Evolutionary conservation across 495 filamentous ascomycete species (phyloP).

Genomic region (Peziza echinospora): DNA sequence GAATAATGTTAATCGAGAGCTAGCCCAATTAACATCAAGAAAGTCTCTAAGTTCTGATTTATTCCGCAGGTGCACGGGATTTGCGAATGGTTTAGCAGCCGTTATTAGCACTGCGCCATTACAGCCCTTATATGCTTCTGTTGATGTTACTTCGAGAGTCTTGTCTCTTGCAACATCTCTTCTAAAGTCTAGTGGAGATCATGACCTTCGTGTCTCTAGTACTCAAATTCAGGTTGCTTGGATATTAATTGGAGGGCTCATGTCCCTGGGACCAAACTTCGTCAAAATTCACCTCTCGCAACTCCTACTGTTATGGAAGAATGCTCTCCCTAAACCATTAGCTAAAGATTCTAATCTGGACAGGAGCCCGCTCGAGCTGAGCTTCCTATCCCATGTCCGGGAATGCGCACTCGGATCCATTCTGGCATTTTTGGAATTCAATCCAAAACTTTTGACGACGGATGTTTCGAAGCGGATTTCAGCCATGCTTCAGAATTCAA

Average conservation of each 20-base stretch:
- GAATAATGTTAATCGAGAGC: conserved; percentile 80
- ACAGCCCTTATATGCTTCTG: conserved; percentile 80
- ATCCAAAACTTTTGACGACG: conserved; percentile 70
- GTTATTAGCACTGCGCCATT: conserved; percentile 72
- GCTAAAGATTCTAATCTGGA: conserved; percentile 70
- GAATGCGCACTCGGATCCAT: conserved; percentile 89
- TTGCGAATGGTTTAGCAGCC: conserved; percentile 81
- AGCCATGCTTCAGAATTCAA: conserved; percentile 87
- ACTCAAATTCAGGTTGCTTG: conserved; percentile 96
- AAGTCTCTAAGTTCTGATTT: conserved; percentile 36
- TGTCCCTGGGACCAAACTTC: conserved; percentile 93
- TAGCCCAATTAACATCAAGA: conserved; percentile 50
- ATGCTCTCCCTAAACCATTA: conserved; percentile 82
- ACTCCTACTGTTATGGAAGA: conserved; percentile 91
- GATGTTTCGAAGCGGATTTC: conserved; percentile 90
- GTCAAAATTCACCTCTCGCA: conserved; percentile 97
- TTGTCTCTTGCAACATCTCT: conserved; percentile 77
- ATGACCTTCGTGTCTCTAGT: conserved; percentile 72
- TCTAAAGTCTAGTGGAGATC: conserved; percentile 78
- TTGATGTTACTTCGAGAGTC: conserved; percentile 83
- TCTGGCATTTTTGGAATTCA: conserved; percentile 81
- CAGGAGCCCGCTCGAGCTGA: conserved; percentile 63
- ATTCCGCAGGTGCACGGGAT: conserved; percentile 66
- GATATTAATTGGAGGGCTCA: conserved; percentile 88
- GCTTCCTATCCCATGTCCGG: conserved; percentile 80